Evolutionary conservation across 2,329 filamentous ascomycete species (phyloP).

Genomic region (Paraphaeosphaeria sporulosa): DNA sequence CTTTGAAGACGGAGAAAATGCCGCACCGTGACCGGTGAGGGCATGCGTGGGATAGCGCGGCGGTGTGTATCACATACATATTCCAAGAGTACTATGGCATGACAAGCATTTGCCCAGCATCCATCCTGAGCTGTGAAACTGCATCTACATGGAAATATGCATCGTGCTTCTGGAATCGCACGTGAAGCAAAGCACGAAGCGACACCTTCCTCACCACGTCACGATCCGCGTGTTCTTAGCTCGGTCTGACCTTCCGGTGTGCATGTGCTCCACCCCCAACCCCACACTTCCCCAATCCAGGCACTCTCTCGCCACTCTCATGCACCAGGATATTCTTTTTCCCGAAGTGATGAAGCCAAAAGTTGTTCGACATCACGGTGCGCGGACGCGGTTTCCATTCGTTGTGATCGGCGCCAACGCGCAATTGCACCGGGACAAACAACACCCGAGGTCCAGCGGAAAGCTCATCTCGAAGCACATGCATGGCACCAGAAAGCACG

Average conservation of each 20-base stretch:
- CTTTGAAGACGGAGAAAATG: constrained; percentile 24
- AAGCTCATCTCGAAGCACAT: neutral
- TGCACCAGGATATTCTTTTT: constrained; percentile 6
- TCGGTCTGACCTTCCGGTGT: neutral
- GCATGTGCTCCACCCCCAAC: neutral
- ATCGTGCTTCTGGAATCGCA: neutral
- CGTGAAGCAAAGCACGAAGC: neutral
- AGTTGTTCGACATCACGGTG: neutral
- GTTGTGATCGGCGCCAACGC: neutral
- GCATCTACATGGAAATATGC: neutral
- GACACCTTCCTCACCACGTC: constrained; percentile 1
- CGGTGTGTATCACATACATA: neutral
- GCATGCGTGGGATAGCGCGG: neutral
- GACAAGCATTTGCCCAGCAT: neutral
- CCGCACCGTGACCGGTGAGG: neutral
- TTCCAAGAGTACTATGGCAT: neutral
- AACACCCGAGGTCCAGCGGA: constrained; percentile 9
- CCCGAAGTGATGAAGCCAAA: neutral
- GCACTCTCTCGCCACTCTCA: neutral
- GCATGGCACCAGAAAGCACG: neutral
- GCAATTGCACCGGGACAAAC: neutral
- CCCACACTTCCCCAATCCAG: constrained; percentile 9
- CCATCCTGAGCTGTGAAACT: neutral
- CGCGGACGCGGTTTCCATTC: neutral
- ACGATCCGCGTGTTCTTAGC: constrained; percentile 1